These are phyloP conservation scores for Cylindrodendrum hubeiense DNA, from an alignment of 2,329 filamentous ascomycete genomes.

Conservation along the genomic window DNA sequence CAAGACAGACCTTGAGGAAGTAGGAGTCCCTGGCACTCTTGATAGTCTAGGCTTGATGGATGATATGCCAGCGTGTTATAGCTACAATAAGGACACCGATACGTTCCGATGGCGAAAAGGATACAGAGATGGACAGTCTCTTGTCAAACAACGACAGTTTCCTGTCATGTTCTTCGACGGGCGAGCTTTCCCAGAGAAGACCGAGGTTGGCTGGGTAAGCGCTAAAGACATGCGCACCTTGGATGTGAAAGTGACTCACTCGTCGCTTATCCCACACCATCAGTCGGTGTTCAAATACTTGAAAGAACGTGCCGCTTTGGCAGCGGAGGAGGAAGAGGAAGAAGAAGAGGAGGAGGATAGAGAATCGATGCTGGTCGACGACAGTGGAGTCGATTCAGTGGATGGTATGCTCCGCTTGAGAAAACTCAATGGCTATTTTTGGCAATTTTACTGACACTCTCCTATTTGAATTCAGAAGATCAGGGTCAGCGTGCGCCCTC, in stretches of 20 bases:
- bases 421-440: not conserved
- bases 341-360: not conserved
- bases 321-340: not conserved
- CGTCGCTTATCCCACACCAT: not conserved
- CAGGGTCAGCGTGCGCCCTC: not conserved
- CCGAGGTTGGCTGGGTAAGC: not conserved
- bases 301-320: not conserved
- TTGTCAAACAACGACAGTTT: conserved; percentile 1
- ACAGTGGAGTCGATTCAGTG: not conserved
- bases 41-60: conserved; percentile 15
- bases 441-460: not conserved
- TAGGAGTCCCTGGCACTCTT: not conserved
- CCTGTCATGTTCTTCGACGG: conserved; percentile 14
- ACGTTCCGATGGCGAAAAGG: not conserved
- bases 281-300: not conserved
- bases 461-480: not conserved
- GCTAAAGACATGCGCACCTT: conserved; percentile 1
- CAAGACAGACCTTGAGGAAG: not conserved
- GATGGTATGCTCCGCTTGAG: not conserved
- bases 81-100: not conserved
- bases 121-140: conserved; percentile 1
- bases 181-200: not conserved
- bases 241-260: not conserved
- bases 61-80: conserved; percentile 17
- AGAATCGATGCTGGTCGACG: not conserved